These are phyloP conservation scores for Macadamia integrifolia DNA, from an alignment of 164 flowering plant species.

Conservation along the genomic window DNA sequence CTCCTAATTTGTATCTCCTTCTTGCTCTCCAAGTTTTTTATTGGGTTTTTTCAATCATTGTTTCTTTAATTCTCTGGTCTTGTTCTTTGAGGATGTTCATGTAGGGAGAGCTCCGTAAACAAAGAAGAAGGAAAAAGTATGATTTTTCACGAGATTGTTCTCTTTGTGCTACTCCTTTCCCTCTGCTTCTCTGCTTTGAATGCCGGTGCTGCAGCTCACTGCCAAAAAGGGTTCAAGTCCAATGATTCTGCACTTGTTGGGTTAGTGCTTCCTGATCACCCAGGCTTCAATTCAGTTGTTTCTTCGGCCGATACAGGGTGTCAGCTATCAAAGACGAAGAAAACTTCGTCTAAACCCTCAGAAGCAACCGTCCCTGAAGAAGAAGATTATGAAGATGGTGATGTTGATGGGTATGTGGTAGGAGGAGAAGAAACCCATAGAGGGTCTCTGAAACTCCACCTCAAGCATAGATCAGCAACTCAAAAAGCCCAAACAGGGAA, in stretches of 20 bases:
- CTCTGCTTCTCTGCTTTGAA: slow-evolving; percentile 10
- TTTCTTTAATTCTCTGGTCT: not conserved
- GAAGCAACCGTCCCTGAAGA: slow-evolving; percentile 1
- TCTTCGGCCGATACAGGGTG: slow-evolving; percentile 31
- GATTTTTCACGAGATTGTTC: slow-evolving; percentile 12
- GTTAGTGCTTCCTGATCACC: slow-evolving; percentile 48
- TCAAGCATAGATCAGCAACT: slow-evolving; percentile 33
- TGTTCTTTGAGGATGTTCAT: not conserved
- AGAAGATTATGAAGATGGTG: not conserved
- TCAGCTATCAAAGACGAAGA: slow-evolving; percentile 11
- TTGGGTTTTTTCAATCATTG: not conserved
- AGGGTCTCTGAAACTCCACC: slow-evolving; percentile 40
- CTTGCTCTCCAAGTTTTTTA: not conserved
- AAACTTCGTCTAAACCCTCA: not conserved
- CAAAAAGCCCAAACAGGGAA: slow-evolving; percentile 8
- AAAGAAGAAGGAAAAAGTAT: slow-evolving; percentile 18
- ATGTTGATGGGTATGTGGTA: slow-evolving; percentile 4
- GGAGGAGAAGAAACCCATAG: not conserved
- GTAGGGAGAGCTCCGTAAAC: not conserved
- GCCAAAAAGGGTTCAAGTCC: slow-evolving; percentile 11
- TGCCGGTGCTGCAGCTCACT: slow-evolving; percentile 12
- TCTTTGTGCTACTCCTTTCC: slow-evolving; percentile 21
- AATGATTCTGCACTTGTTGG: slow-evolving; percentile 40
- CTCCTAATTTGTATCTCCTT: not conserved
- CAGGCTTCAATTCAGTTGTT: slow-evolving; percentile 44